Evolutionary conservation across 2,329 filamentous ascomycete species (phyloP), one percentile per base, ranked within the genome.

Genomic region (Claviceps monticola): DNA sequence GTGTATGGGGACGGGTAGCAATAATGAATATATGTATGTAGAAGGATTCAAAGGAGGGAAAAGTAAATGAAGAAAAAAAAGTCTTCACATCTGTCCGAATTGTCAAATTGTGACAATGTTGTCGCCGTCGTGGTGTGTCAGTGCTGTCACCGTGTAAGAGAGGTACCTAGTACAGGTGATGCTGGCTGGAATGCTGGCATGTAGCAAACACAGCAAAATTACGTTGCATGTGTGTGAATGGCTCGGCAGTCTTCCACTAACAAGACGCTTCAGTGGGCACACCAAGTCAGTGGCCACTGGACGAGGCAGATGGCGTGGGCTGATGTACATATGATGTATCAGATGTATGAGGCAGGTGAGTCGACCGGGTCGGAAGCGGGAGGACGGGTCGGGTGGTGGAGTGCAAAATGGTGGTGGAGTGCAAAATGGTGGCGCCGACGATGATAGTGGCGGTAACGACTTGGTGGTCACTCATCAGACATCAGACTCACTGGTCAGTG

Each of bases 281-380:
- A 16, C 8, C 17, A 19, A 42, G 41, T 21, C n/a, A 42, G 8
- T 29, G n/a, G 29, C n/a, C n/a, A n/a, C n/a, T n/a, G n/a, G n/a
- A n/a, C 39, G 14, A 42, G n/a, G 39, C 39, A 42, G 41, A 43
- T 43, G 38, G n/a, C 36, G 51, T 52, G 51, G 51, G 47, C 47
- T 52, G 51, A 52, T 52, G 19, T 19, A n/a, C n/a, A n/a, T n/a
- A 19, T 19, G 19, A 19, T 19, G 42, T 45, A 26, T 29, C 38
- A 13, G 37, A 52, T 52, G 42, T 45, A 26, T 29, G 23, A 17
- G 37, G 36, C n/a, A 17, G 41, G 46, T 41, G 46, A 48, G 37
- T 41, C 19, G 38, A 41, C 23, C 29, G 29, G 29, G 29, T 34
- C 29, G 29, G 29, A 34, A 34, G 29, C 29, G 29, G 29, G 9